These are phyloP conservation scores for Metschnikowia gruessii DNA, from an alignment of 805 yeast genomes.

Conservation along the genomic window DNA sequence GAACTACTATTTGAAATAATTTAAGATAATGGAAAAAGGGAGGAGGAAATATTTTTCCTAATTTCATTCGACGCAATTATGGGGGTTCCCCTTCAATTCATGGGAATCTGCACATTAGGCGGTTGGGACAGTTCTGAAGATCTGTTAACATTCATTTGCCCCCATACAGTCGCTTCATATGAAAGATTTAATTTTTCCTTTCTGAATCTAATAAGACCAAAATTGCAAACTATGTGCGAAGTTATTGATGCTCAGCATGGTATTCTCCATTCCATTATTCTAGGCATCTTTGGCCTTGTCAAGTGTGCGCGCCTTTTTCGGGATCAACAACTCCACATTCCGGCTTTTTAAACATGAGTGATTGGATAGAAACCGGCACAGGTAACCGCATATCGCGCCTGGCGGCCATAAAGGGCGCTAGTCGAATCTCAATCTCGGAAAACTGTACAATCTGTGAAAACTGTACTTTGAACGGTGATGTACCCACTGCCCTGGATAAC, in stretches of 20 bases:
- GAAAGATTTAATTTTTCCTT: no score
- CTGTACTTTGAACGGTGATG: conserved; percentile 37
- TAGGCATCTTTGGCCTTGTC: not conserved
- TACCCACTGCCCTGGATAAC: conserved; percentile 14
- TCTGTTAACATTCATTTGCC: no score
- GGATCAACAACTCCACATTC: not conserved
- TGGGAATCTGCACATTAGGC: no score
- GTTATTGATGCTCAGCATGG: not conserved
- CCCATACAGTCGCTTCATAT: no score
- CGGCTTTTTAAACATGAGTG: conserved; percentile 1
- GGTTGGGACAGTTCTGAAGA: no score
- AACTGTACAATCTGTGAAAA: conserved; percentile 41
- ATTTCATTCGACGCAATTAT: no score
- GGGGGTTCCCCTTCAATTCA: no score
- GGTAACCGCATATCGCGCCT: conserved; percentile 49
- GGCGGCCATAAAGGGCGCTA: conserved; percentile 44
- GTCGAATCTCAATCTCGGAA: conserved; percentile 45
- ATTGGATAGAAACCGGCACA: conserved; percentile 49
- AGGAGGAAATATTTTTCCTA: no score
- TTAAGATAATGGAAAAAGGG: no score
- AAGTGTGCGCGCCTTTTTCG: not conserved
- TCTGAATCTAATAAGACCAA: no score
- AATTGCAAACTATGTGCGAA: no score
- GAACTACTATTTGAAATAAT: no score
- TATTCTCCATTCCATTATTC: not conserved